Base-by-base conservation (phyloP, 306 rosid genomes). In the Parietaria judaica region DNA sequence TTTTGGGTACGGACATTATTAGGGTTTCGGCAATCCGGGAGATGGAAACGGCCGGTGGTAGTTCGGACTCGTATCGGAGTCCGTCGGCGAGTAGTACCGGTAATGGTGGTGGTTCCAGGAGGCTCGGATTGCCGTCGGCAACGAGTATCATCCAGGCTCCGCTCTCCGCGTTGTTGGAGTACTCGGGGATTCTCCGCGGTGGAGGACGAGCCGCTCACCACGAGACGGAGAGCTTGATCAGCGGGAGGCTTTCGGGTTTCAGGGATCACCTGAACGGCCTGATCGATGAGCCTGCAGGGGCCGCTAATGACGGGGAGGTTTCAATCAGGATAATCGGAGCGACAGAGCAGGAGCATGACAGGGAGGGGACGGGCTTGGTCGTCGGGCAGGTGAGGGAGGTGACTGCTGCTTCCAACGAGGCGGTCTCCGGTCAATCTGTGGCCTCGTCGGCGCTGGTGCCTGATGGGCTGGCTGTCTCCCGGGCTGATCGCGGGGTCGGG, bases 301-400 rank as follows among this genome's bases (percentile, higher is more conserved):
- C 61, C 7, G 31, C 70, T 14, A 84, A 74, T 11, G 88, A 88
- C 0, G 95, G 90, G 5, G 95, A 92, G 85, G 90, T 92, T 51
- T 92, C 95, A 0, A 92, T 92, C 51, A 77, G 95, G 82, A 92
- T 92, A 38, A 86, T 88, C 59, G 94, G 94, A 0, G 70, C 92
- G 0, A 68, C 82, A 36, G 98, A 88, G 23, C 86, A 73, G 34
- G 78, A 81, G 15, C 74, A 61, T 68, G 86, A 68, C 2, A 63
- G 87, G 73, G 96, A 88, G 46, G 88, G 78, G 15, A 58, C 69
- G 36, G 87, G 87, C 10, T 77, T 84, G 51, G 81, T 75, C 2
- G 81, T 78, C 46, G 86, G 81, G 51, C 81, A 76, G 58, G 74
- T 52, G 61, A 77, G 91, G 70, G 80, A 87, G 71, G 78, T 74